Conservation (phyloP, 768 basidiomycete genomes). For the Termitomyces sp. region DNA sequence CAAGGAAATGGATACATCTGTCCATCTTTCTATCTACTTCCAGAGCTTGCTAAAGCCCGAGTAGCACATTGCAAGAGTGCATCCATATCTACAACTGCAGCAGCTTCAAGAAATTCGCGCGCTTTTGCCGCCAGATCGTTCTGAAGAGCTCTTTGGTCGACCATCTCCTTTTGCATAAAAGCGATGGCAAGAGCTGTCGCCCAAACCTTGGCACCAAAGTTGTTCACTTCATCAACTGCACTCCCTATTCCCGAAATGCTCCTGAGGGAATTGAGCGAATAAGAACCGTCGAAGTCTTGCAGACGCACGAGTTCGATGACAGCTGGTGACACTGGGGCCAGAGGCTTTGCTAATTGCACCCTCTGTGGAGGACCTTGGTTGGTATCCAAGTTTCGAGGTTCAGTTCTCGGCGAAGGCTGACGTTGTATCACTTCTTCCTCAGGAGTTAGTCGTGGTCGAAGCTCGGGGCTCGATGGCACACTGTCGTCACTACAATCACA, state of each 20-base stretch:
- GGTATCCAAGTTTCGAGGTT: conserved; percentile 14
- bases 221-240: conserved; percentile 30
- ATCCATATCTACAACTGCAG: conserved; percentile 15
- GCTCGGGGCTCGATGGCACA: conserved; percentile 23
- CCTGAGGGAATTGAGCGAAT: conserved; percentile 30
- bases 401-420: conserved; percentile 32
- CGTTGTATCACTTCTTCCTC: conserved; percentile 23
- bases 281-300: conserved; percentile 51
- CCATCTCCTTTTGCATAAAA: conserved; percentile 39
- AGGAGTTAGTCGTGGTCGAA: conserved; percentile 21
- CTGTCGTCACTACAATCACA: conserved; percentile 38
- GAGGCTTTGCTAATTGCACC: neutral
- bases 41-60: neutral
- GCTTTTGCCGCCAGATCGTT: conserved; percentile 43
- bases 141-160: conserved; percentile 39
- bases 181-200: conserved; percentile 47
- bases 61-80: conserved; percentile 18
- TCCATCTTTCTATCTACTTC: neutral
- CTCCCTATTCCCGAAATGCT: conserved; percentile 34
- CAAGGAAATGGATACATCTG: neutral
- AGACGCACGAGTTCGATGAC: conserved; percentile 37
- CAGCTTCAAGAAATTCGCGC: conserved; percentile 32
- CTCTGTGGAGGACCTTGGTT: conserved; percentile 1
- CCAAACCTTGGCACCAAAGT: conserved; percentile 38
- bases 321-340: conserved; percentile 18